Evolutionary conservation across 2,329 filamentous ascomycete species (phyloP), one percentile per base, ranked within the genome.

Genomic region (Diplodia seriata): DNA sequence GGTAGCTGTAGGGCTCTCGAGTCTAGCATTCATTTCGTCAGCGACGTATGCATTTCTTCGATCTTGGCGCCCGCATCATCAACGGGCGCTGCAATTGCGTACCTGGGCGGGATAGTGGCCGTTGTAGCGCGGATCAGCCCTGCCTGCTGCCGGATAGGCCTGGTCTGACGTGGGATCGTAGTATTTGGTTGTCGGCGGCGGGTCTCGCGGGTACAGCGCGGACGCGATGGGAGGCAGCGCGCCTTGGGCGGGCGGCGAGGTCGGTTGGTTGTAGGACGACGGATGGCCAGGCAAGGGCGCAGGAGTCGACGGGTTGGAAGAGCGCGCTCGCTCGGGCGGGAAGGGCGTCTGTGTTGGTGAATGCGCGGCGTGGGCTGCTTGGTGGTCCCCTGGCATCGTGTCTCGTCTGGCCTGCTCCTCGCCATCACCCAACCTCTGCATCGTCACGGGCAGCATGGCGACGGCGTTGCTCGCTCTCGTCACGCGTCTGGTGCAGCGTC

Each of bases 91-190:
- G 54, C 65, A 67, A 57, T 40, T 47, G 33, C 62, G 18, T 71
- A 78, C 76, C 75, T 75, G 75, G 49, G 75, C 72, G 67, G 74
- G 71, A 69, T 76, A 77, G 67, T 76, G 74, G 61, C 62, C 69
- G 56, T 79, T 74, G 72, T 76, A 78, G 57, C 76, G 75, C 72
- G 76, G 71, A 53, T 73, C 71, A 68, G 71, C 68, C 51, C 77
- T 75, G 49, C 67, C 74, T 76, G 76, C 40, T 69, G 70, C 53
- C 70, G 74, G 73, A 68, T 76, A 72, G 71, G 80, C 79, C 73
- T 81, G 78, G 72, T 84, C 82, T 68, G 79, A 80, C 51, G 80
- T 82, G 8, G 82, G 83, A 73, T 84, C 83, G 76, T 84, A 84
- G 77, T 84, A 84, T 73, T 79, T 79, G 66, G 80, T 79, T 20